These are phyloP conservation scores for Harringtonia lauricola DNA, from an alignment of 2,329 filamentous ascomycete genomes.

Conservation along the genomic window DNA sequence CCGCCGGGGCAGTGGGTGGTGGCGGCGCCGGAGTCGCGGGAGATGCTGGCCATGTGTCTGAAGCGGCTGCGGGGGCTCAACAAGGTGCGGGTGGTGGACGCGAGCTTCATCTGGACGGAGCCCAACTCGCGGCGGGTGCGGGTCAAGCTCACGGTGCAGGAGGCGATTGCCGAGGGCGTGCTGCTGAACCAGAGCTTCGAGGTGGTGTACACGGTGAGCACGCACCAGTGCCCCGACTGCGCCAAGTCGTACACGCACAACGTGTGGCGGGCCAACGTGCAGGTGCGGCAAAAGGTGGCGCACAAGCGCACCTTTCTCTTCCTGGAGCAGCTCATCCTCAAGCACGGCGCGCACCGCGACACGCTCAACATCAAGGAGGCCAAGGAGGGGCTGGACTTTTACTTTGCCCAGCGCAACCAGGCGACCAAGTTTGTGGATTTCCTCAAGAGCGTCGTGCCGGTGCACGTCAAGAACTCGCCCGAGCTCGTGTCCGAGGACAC, in stretches of 20 bases:
- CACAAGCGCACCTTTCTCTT: slow-evolving; percentile 63
- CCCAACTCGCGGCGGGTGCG: slow-evolving; percentile 87
- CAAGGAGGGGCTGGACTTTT: slow-evolving; percentile 94
- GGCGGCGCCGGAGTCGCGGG: slow-evolving; percentile 76
- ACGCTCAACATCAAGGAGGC: slow-evolving; percentile 98
- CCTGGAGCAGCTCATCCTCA: slow-evolving; percentile 90
- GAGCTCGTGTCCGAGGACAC: slow-evolving; percentile 72
- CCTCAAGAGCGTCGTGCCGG: slow-evolving; percentile 61
- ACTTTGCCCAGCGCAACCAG: slow-evolving; percentile 79
- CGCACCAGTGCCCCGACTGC: slow-evolving; percentile 91
- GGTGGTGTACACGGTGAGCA: slow-evolving; percentile 81
- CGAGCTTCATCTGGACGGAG: slow-evolving; percentile 96
- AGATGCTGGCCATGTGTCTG: slow-evolving; percentile 84
- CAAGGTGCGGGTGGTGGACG: slow-evolving; percentile 91
- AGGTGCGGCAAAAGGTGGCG: slow-evolving; percentile 91
- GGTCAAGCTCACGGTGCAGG: slow-evolving; percentile 90
- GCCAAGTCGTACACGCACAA: slow-evolving; percentile 74
- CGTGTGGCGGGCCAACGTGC: slow-evolving; percentile 85
- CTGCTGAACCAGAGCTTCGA: slow-evolving; percentile 89
- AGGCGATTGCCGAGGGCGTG: slow-evolving; percentile 49
- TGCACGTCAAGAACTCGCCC: slow-evolving; percentile 51
- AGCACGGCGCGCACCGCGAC: slow-evolving; percentile 76
- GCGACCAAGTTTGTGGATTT: slow-evolving; percentile 75
- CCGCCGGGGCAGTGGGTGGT: slow-evolving; percentile 81
- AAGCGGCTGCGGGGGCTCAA: slow-evolving; percentile 76